Evolutionary conservation across 2,329 filamentous ascomycete species (phyloP), one percentile per base, ranked within the genome.

Genomic region (Pseudocercospora musae): DNA sequence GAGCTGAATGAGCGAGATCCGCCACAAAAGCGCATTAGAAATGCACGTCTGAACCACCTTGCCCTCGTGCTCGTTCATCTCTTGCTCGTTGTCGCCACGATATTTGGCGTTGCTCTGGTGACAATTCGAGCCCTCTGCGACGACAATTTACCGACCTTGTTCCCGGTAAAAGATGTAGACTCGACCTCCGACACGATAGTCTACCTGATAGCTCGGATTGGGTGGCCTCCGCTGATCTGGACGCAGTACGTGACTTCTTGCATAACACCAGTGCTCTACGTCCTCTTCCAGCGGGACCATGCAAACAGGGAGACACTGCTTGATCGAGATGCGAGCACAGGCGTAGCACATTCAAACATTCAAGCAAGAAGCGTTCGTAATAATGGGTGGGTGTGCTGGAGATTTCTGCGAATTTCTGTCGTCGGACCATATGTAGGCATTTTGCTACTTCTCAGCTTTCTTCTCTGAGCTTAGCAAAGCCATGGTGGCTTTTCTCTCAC

Each of bases 201-300:
- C 53, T 81, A 80, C 66, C 76, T 88, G 3, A 71, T 88, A 44
- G 86, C 84, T 0, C 84, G 87, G 70, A 84, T 84, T 11, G 84
- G 83, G 75, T 88, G 85, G 85, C 85, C 85, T 5, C 85, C 85
- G 0, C 69, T 87, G 48, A 82, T 84, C 0, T 87, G 85, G 75
- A 68, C 86, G 10, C 60, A 65, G 42, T 50, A 62, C 55, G 27
- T 62, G 5, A 59, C 46, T 15, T 65, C 63, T 1, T 58, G 57
- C 6, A 49, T 65, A 57, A 52, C 60, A 2, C 86, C 86, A 0
- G 78, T 89, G 50, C 78, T 78, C 1, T 89, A 89, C 70, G 84
- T 85, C 23, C 82, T 88, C 58, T 82, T 83, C 66, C 86, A 86
- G 0, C 86, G 86, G 0, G 75, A 70, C 2, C 81, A 86, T 76